phyloP scores from a whole-genome alignment of 2,329 filamentous ascomycete genomes.

The Verticillium dahliae region DNA sequence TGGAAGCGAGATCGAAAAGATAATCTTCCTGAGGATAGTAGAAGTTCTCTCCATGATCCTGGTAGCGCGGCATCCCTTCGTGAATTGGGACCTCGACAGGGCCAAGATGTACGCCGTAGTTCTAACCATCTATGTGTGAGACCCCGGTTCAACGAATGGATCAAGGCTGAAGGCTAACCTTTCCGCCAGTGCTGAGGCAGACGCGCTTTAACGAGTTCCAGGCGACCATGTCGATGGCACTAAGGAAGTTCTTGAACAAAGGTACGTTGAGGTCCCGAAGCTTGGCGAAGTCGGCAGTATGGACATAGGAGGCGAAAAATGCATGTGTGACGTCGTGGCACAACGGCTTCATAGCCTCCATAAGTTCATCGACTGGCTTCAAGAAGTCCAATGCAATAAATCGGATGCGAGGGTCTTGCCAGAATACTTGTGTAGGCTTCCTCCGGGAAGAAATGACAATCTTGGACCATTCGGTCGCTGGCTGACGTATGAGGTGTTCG shows the following conservation, averaged over 20 bases:
- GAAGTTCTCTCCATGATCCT: constrained; percentile 33
- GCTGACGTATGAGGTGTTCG: constrained; percentile 19
- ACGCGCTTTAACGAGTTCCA: constrained; percentile 5
- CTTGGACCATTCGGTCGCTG: constrained; percentile 8
- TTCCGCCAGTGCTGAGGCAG: constrained; percentile 9
- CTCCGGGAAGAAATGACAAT: constrained; percentile 9
- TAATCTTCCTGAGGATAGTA: constrained; percentile 39
- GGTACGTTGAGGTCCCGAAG: constrained; percentile 6
- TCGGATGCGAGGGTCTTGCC: constrained; percentile 8
- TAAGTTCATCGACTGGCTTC: constrained; percentile 7
- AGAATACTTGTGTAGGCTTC: constrained; percentile 3
- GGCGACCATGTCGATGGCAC: constrained; percentile 3
- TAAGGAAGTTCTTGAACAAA: constrained; percentile 9
- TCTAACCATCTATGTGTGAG: constrained; percentile 19
- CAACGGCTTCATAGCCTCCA: constrained; percentile 2
- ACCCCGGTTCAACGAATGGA: not conserved
- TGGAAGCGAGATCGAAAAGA: constrained; percentile 15
- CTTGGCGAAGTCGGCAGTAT: constrained; percentile 6
- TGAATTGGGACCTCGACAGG: constrained; percentile 32
- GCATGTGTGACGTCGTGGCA: constrained; percentile 9
- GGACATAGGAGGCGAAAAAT: constrained; percentile 11
- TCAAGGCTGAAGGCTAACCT: not conserved
- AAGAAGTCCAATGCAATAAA: constrained; percentile 10
- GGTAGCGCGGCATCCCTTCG: constrained; percentile 31
- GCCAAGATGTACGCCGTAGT: constrained; percentile 41